These are phyloP conservation scores for Gloeopeniophorella convolvens DNA, from an alignment of 768 basidiomycete genomes.

Conservation along the genomic window DNA sequence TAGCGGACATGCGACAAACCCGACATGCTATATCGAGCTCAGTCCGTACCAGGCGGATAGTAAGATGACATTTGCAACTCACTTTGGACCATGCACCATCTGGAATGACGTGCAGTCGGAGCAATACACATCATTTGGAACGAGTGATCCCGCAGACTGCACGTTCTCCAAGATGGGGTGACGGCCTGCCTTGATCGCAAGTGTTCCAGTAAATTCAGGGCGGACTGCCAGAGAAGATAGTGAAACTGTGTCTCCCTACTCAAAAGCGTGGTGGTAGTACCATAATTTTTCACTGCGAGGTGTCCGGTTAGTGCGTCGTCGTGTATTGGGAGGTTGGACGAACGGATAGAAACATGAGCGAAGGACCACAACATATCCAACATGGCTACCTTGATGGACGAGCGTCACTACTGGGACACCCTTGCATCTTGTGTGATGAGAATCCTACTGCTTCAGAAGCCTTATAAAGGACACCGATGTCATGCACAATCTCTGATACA, in stretches of 20 bases:
- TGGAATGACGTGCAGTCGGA: constrained; percentile 83
- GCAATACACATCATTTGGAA: constrained; percentile 89
- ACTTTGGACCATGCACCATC: constrained; percentile 90
- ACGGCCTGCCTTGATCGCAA: constrained; percentile 83
- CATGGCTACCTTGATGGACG: constrained; percentile 62
- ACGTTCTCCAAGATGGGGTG: constrained; percentile 83
- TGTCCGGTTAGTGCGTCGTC: not conserved
- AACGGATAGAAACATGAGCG: constrained; percentile 76
- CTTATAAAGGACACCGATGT: constrained; percentile 80
- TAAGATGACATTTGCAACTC: constrained; percentile 24
- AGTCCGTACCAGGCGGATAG: not conserved
- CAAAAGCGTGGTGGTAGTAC: too few relatives aligned
- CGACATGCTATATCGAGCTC: constrained; percentile 60
- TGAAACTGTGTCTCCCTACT: too few relatives aligned
- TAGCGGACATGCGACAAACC: constrained; percentile 28
- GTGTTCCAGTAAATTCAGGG: constrained; percentile 85
- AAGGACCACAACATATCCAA: constrained; percentile 90
- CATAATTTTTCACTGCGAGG: constrained; percentile 43
- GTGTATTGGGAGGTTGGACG: constrained; percentile 23
- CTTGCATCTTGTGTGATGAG: not conserved
- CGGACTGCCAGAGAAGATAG: too few relatives aligned
- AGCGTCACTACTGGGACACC: not conserved
- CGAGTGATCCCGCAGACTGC: constrained; percentile 58
- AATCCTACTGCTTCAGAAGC: constrained; percentile 79
- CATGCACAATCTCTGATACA: constrained; percentile 56